Conservation (phyloP, 208 protist genomes). For the Acanthamoeba sp. region DNA sequence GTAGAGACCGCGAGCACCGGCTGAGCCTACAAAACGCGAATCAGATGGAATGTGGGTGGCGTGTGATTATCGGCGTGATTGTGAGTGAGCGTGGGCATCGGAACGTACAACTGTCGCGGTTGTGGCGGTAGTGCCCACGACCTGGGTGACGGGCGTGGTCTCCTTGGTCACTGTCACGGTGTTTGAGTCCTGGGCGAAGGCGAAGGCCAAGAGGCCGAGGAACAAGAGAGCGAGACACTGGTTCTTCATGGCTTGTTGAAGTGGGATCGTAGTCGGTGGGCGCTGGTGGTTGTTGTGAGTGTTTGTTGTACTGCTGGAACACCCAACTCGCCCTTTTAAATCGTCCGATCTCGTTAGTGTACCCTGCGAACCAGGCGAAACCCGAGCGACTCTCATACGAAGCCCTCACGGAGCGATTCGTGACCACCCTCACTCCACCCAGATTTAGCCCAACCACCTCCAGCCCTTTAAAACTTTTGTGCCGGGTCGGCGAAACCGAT, state of each 20-base stretch:
- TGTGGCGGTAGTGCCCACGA: background rate
- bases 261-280: too few relatives aligned
- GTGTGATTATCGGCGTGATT: background rate
- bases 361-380: too few relatives aligned
- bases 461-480: too few relatives aligned
- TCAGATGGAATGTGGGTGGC: too few relatives aligned
- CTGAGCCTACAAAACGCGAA: background rate
- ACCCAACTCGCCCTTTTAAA: background rate
- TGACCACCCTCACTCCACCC: too few relatives aligned
- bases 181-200: conserved; percentile 22
- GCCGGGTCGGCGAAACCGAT: too few relatives aligned
- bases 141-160: background rate
- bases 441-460: too few relatives aligned
- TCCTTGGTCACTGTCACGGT: conserved; percentile 7
- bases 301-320: background rate
- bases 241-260: background rate
- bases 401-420: too few relatives aligned
- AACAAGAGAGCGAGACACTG: background rate
- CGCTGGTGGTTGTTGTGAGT: background rate
- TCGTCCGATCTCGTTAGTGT: background rate
- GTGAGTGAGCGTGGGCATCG: background rate
- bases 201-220: background rate
- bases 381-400: too few relatives aligned
- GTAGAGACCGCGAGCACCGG: background rate
- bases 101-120: too few relatives aligned